Evolutionary conservation across 164 flowering plant species (phyloP).

Genomic region (Platanus orientalis): DNA sequence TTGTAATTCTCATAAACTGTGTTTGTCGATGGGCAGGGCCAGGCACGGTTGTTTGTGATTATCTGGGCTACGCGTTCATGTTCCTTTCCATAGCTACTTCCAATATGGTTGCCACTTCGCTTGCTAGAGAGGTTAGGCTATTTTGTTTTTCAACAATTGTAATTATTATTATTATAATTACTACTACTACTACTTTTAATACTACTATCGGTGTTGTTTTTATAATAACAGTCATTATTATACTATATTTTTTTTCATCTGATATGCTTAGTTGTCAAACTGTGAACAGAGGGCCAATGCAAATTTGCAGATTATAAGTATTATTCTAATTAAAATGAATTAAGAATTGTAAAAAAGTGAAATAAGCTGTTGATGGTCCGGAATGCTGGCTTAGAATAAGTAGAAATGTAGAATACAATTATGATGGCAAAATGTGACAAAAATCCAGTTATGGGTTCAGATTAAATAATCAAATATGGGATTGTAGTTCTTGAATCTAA

Average conservation of each 20-base stretch:
- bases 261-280: no score
- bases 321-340: no score
- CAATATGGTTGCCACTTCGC: conserved; percentile 88
- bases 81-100: conserved; percentile 94
- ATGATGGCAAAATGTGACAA: no score
- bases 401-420: not conserved
- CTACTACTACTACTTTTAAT: no score
- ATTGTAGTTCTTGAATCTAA: no score
- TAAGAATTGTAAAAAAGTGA: no score
- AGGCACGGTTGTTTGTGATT: conserved; percentile 82
- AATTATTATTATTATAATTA: no score
- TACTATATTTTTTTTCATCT: not conserved
- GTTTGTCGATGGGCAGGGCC: conserved; percentile 60
- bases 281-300: no score
- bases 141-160: no score
- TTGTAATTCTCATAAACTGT: not conserved
- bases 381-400: not conserved
- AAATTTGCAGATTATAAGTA: no score
- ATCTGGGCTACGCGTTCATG: conserved; percentile 76
- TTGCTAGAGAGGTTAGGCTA: conserved; percentile 59
- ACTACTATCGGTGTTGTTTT: no score
- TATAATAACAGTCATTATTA: not conserved
- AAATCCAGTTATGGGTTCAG: not conserved
- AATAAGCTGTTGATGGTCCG: not conserved
- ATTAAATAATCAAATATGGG: not conserved